Evolutionary conservation across 208 protist species (phyloP).

Genomic region (Kentomonas sorsogonicus): DNA sequence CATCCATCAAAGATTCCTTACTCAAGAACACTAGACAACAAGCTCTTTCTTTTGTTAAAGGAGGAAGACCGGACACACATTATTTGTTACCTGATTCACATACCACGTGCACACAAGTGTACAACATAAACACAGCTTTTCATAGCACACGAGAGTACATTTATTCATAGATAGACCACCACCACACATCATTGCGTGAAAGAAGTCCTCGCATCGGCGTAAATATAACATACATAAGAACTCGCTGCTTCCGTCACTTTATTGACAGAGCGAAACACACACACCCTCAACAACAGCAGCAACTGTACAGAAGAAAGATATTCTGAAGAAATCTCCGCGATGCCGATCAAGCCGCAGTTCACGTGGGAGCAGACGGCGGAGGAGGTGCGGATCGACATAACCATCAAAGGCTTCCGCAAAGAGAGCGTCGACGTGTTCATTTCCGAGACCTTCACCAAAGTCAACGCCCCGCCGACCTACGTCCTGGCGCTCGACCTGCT

Average conservation of each 20-base stretch:
- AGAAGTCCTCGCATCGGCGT: background rate
- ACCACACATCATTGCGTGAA: background rate
- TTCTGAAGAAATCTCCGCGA: constrained; percentile 11
- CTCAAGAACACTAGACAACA: constrained; percentile 7
- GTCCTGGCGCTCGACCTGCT: constrained; percentile 83
- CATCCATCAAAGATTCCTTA: background rate
- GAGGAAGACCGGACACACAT: constrained; percentile 1
- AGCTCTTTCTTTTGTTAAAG: background rate
- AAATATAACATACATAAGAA: too few relatives aligned
- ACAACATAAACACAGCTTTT: too few relatives aligned
- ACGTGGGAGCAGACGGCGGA: constrained; percentile 85
- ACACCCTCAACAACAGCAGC: too few relatives aligned
- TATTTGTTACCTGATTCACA: background rate
- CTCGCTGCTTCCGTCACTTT: too few relatives aligned
- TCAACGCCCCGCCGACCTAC: constrained; percentile 81
- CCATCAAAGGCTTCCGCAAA: constrained; percentile 73
- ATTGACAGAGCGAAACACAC: too few relatives aligned
- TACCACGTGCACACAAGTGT: too few relatives aligned
- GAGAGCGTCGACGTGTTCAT: constrained; percentile 85
- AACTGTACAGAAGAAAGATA: background rate
- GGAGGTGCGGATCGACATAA: constrained; percentile 61
- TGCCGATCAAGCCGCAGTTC: constrained; percentile 83
- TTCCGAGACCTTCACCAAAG: constrained; percentile 76
- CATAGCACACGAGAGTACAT: background rate
- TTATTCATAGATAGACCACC: background rate